phyloP scores from a whole-genome alignment of 192 early-diverging fungal species.

The Dimargaris verticillata region DNA sequence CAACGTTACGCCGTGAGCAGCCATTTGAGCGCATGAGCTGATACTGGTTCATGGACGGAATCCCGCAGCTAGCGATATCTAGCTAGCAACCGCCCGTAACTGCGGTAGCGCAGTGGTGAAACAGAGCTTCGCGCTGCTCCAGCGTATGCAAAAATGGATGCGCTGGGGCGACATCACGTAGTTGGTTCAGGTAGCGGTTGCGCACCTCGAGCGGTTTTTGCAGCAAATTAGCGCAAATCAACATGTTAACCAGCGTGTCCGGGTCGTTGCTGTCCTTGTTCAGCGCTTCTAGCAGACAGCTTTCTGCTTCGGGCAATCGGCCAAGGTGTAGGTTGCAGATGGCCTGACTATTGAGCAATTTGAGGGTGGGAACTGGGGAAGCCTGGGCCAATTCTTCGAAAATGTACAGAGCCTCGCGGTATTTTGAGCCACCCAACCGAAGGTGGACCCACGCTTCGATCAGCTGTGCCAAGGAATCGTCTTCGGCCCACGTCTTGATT shows the following conservation, averaged over 20 bases:
- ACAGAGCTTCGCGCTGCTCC: constrained; percentile 60
- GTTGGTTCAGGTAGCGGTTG: constrained; percentile 46
- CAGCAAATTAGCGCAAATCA: constrained; percentile 50
- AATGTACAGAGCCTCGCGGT: constrained; percentile 79
- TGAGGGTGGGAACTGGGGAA: constrained; percentile 50
- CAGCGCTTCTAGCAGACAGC: constrained; percentile 59
- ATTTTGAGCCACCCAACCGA: constrained; percentile 51
- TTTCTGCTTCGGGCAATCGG: constrained; percentile 67
- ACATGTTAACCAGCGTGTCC: constrained; percentile 76
- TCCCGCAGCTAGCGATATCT: too few relatives aligned
- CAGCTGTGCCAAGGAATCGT: constrained; percentile 82
- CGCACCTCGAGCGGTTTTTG: constrained; percentile 51
- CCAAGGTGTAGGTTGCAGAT: constrained; percentile 64
- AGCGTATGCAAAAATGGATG: constrained; percentile 68
- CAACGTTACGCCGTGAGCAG: too few relatives aligned
- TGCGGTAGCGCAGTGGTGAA: constrained; percentile 35
- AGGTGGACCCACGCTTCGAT: constrained; percentile 81
- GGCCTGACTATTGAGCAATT: constrained; percentile 65
- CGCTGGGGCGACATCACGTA: constrained; percentile 50
- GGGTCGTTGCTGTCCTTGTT: constrained; percentile 51
- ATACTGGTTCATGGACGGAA: too few relatives aligned
- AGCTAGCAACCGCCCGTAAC: too few relatives aligned
- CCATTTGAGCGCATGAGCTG: too few relatives aligned
- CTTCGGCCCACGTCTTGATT: constrained; percentile 82
- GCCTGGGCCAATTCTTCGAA: constrained; percentile 83